A percentile compares a stretch with the other conserved stretches of the same genome.
Conservation (phyloP, 2,329 filamentous ascomycete genomes). For the Erysiphe pisi region DNA sequence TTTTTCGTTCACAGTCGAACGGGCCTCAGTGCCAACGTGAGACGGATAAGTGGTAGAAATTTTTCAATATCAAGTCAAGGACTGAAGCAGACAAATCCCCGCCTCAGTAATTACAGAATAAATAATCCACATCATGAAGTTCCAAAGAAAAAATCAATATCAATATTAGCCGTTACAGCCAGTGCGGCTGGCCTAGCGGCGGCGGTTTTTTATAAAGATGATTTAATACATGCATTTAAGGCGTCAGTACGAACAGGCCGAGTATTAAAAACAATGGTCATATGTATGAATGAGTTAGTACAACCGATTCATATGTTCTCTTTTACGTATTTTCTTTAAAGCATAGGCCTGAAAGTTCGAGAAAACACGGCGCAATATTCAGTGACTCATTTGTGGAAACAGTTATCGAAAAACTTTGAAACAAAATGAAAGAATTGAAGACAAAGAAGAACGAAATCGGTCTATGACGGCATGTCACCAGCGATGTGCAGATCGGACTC, state of each 20-base stretch:
- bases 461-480: conserved; percentile 76
- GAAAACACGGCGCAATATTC: not conserved
- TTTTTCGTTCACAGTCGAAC: conserved; percentile 28
- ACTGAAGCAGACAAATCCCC: not conserved
- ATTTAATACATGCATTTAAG: conserved; percentile 65
- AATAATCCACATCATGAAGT: no score
- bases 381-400: conserved; percentile 24
- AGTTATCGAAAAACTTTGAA: conserved; percentile 86
- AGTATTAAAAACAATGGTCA: conserved; percentile 60
- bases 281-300: conserved; percentile 79
- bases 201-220: conserved; percentile 45
- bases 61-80: conserved; percentile 30
- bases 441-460: conserved; percentile 54
- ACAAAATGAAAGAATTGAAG: conserved; percentile 49
- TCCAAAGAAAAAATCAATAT: not conserved
- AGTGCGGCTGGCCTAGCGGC: conserved; percentile 29
- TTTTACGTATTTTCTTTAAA: not conserved
- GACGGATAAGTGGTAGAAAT: conserved; percentile 34
- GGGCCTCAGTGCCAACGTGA: conserved; percentile 5
- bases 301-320: not conserved
- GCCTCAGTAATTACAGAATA: no score
- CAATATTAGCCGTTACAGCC: conserved; percentile 32
- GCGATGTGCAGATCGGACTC: conserved; percentile 77
- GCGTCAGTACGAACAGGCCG: conserved; percentile 67
- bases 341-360: no score